Conservation (phyloP, 176 grass and related monocot species). For the Avena eriantha region DNA sequence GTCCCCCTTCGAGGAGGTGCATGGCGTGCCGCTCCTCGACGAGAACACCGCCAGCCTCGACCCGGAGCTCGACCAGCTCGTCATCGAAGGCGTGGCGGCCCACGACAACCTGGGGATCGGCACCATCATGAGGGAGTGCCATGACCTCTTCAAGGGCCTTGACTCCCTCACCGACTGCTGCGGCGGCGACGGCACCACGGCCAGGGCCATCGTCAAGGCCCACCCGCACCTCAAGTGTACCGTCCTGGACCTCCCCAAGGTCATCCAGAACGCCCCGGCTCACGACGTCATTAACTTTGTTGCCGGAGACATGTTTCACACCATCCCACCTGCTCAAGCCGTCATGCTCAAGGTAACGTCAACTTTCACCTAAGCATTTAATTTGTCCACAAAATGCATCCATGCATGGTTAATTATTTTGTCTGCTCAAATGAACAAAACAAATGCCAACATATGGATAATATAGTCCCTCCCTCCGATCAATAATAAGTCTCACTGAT, state of each 20-base stretch:
- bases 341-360: constrained; percentile 51
- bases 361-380: background rate
- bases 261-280: background rate
- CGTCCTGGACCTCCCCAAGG: constrained; percentile 53
- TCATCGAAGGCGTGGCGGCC: background rate
- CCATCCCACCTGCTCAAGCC: constrained; percentile 50
- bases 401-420: background rate
- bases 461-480: too few species aligned
- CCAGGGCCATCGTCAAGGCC: constrained; percentile 31
- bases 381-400: background rate
- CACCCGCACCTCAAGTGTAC: constrained; percentile 46
- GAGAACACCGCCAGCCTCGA: background rate
- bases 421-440: background rate
- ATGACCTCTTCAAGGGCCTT: constrained; percentile 30
- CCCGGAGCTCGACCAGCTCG: constrained; percentile 19
- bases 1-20: constrained; percentile 18
- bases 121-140: constrained; percentile 5
- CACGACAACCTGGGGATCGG: constrained; percentile 1
- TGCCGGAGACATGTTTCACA: constrained; percentile 50
- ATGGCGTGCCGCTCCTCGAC: background rate
- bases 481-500: too few species aligned
- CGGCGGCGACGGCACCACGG: constrained; percentile 41
- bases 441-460: background rate
- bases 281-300: constrained; percentile 31
- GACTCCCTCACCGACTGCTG: constrained; percentile 49